Evolutionary conservation across 2,329 filamentous ascomycete genomes (phyloP).

Genomic region (Fusarium anguioides): DNA sequence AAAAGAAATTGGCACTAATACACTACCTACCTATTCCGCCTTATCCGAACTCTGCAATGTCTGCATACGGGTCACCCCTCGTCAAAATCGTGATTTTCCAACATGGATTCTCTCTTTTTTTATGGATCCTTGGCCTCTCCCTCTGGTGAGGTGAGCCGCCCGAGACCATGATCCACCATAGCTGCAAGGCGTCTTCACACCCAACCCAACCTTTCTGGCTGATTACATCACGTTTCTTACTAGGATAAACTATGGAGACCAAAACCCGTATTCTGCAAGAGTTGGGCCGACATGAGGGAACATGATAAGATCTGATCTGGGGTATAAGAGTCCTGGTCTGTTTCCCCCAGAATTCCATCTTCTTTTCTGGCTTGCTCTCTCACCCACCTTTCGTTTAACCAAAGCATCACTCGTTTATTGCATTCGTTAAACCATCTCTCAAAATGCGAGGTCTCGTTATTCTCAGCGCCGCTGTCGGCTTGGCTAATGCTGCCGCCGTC

Average conservation of each 20-base stretch:
- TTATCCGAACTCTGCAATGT: slow-evolving; percentile 21
- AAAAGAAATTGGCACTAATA: background rate
- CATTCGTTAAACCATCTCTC: slow-evolving; percentile 17
- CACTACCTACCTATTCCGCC: slow-evolving; percentile 2
- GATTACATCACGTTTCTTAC: slow-evolving; percentile 33
- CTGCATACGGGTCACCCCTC: slow-evolving; percentile 2
- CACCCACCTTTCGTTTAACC: slow-evolving; percentile 36
- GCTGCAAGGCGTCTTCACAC: too few relatives aligned
- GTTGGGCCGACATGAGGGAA: slow-evolving; percentile 28
- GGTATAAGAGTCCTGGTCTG: slow-evolving; percentile 29
- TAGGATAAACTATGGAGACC: slow-evolving; percentile 32
- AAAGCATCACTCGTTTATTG: slow-evolving; percentile 30
- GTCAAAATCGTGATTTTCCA: slow-evolving; percentile 25
- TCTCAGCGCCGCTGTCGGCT: slow-evolving; percentile 34
- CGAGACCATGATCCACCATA: slow-evolving; percentile 13
- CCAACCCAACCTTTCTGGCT: slow-evolving; percentile 13
- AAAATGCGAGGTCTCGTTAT: slow-evolving; percentile 36
- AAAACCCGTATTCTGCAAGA: slow-evolving; percentile 28
- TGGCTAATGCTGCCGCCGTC: slow-evolving; percentile 36
- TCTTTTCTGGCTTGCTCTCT: background rate
- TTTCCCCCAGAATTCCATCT: slow-evolving; percentile 1
- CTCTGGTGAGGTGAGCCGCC: too few relatives aligned
- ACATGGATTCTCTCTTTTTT: slow-evolving; percentile 15
- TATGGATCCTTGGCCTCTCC: background rate
- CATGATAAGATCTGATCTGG: slow-evolving; percentile 13